Evolutionary conservation across 257 asterid species (phyloP).

Genomic region (Capsicum pubescens): DNA sequence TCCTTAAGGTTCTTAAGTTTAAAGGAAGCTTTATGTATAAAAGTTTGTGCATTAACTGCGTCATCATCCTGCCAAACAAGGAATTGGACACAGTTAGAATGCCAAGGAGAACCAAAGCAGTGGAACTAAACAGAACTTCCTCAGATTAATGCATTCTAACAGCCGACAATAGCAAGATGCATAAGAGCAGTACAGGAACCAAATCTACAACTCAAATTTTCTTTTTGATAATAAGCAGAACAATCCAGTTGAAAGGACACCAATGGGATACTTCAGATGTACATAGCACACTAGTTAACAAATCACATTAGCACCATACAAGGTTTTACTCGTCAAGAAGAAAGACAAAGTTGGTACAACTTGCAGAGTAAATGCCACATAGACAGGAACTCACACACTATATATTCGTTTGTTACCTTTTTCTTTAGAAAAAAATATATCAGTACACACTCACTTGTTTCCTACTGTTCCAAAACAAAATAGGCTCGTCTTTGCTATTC

Average conservation of each 20-base stretch:
- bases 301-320: not conserved
- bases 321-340: not conserved
- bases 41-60: slow-evolving; percentile 97
- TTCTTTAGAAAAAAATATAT: not conserved
- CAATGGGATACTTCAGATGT: not conserved
- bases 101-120: not conserved
- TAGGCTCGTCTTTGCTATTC: not conserved
- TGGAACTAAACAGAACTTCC: slow-evolving; percentile 20
- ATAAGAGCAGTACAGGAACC: slow-evolving; percentile 16
- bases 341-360: not conserved
- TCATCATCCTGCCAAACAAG: slow-evolving; percentile 83
- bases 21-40: slow-evolving; percentile 97
- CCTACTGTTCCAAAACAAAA: slow-evolving; percentile 11
- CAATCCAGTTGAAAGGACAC: slow-evolving; percentile 8
- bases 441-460: not conserved
- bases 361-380: slow-evolving; percentile 5
- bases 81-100: slow-evolving; percentile 22
- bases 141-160: not conserved
- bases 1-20: slow-evolving; percentile 88
- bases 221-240: slow-evolving; percentile 8
- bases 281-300: slow-evolving; percentile 12
- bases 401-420: not conserved
- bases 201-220: slow-evolving; percentile 17
- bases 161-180: slow-evolving; percentile 11
- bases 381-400: not conserved